Evolutionary conservation across 2,329 filamentous ascomycete genomes (phyloP).

Genomic region (Fusarium falciforme): DNA sequence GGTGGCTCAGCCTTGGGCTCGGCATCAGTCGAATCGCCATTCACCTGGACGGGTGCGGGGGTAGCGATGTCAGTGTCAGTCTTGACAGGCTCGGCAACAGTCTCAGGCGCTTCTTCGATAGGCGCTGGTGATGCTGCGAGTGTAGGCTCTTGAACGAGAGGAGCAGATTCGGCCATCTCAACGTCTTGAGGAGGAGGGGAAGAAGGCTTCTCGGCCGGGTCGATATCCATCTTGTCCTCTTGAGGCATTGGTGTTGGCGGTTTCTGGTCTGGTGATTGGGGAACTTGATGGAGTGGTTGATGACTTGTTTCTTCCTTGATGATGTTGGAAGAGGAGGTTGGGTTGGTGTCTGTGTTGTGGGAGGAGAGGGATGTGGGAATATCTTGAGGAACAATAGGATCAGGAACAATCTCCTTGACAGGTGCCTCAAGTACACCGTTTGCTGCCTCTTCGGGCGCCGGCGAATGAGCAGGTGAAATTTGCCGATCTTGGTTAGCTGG

Average conservation of each 20-base stretch:
- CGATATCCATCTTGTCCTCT: constrained; percentile 38
- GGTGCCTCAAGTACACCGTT: constrained; percentile 16
- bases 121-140: not conserved
- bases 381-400: constrained; percentile 16
- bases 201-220: constrained; percentile 14
- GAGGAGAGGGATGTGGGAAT: constrained; percentile 4
- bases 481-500: constrained; percentile 7
- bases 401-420: constrained; percentile 4
- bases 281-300: constrained; percentile 5
- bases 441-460: constrained; percentile 8
- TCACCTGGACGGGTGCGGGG: constrained; percentile 9
- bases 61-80: not conserved
- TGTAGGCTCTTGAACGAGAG: not conserved
- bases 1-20: constrained; percentile 13
- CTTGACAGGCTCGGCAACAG: constrained; percentile 1
- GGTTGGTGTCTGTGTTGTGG: not conserved
- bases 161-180: constrained; percentile 32
- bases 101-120: not conserved
- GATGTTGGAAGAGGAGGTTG: not conserved
- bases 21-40: not conserved
- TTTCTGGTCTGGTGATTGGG: constrained; percentile 1
- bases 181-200: constrained; percentile 16
- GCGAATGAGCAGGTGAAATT: constrained; percentile 20
- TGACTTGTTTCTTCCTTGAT: constrained; percentile 27
- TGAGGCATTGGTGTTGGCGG: constrained; percentile 17